These are phyloP conservation scores for Bipolaris zeicola DNA, from an alignment of 2,329 filamentous ascomycete genomes.

Conservation along the genomic window DNA sequence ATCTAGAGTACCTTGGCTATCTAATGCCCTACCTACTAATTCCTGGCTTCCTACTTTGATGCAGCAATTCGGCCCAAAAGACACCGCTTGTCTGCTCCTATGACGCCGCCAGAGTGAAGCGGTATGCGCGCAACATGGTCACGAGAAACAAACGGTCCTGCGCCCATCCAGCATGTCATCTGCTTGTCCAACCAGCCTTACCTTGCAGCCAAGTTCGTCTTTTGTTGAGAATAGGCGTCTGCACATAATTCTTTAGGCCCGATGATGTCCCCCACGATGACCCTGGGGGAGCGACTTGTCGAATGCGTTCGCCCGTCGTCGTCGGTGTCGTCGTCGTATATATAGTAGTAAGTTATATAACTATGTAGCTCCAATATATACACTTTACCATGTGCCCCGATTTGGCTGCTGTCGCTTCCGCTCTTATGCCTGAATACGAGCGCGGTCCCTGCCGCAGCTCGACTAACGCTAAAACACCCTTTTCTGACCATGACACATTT, in stretches of 20 bases:
- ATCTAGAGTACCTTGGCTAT: not conserved
- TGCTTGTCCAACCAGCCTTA: not conserved
- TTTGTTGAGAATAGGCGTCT: conserved; percentile 2
- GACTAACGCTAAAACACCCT: not conserved
- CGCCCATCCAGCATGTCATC: conserved; percentile 3
- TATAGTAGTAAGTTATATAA: too few relatives aligned
- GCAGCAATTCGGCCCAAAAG: not conserved
- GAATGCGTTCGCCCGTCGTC: too few relatives aligned
- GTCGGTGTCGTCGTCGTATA: too few relatives aligned
- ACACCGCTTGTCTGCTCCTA: not conserved
- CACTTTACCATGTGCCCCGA: too few relatives aligned
- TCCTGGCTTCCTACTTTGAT: too few relatives aligned
- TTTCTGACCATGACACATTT: not conserved
- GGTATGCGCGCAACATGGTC: not conserved
- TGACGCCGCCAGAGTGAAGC: conserved; percentile 8
- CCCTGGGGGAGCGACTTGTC: too few relatives aligned
- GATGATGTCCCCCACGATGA: too few relatives aligned
- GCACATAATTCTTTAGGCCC: too few relatives aligned
- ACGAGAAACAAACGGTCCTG: conserved; percentile 5
- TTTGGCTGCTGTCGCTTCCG: not conserved
- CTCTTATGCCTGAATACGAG: conserved; percentile 1
- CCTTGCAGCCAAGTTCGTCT: not conserved
- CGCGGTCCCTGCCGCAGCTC: conserved; percentile 7
- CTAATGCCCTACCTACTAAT: too few relatives aligned
- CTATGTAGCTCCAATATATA: too few relatives aligned